Percentiles rank a stretch among this genome's conserved stretches.
Conservation (phyloP, 1,139 yeast genomes). For the Pichia sp. region DNA sequence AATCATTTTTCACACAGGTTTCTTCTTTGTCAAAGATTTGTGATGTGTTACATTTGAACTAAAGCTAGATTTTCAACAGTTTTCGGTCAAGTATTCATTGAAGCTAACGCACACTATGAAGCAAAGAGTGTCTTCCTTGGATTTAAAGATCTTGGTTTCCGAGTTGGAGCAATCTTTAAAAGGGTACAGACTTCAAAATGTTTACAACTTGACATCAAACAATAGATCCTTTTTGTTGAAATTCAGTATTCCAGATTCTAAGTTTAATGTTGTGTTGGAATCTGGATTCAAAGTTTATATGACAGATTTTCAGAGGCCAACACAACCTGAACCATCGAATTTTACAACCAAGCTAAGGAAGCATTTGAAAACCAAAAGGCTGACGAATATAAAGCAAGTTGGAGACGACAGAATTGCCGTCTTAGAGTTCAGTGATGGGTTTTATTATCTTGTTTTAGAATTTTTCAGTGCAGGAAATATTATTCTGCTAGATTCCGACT, state of each 20-base stretch:
- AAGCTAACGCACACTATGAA: slow-evolving; percentile 30
- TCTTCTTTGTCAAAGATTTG: neutral
- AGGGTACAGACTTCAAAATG: slow-evolving; percentile 74
- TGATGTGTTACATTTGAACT: too few relatives aligned
- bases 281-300: slow-evolving; percentile 81
- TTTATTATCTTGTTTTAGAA: slow-evolving; percentile 75
- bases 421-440: slow-evolving; percentile 75
- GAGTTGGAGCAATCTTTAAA: slow-evolving; percentile 58
- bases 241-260: slow-evolving; percentile 80
- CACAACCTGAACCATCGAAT: slow-evolving; percentile 76
- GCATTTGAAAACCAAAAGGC: slow-evolving; percentile 75
- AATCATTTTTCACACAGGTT: neutral
- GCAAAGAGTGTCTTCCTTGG: slow-evolving; percentile 86
- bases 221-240: slow-evolving; percentile 72
- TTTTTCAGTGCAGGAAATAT: slow-evolving; percentile 95
- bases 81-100: too few relatives aligned
- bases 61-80: too few relatives aligned
- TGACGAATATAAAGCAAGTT: slow-evolving; percentile 69
- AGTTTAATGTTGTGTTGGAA: slow-evolving; percentile 69
- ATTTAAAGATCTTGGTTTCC: slow-evolving; percentile 62
- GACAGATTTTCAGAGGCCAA: slow-evolving; percentile 76
- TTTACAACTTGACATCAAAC: slow-evolving; percentile 74
- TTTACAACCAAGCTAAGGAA: slow-evolving; percentile 84
- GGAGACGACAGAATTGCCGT: slow-evolving; percentile 78
- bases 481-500: slow-evolving; percentile 64